phyloP scores from a whole-genome alignment of 129 eudicot species.

The Tagetes erecta region DNA sequence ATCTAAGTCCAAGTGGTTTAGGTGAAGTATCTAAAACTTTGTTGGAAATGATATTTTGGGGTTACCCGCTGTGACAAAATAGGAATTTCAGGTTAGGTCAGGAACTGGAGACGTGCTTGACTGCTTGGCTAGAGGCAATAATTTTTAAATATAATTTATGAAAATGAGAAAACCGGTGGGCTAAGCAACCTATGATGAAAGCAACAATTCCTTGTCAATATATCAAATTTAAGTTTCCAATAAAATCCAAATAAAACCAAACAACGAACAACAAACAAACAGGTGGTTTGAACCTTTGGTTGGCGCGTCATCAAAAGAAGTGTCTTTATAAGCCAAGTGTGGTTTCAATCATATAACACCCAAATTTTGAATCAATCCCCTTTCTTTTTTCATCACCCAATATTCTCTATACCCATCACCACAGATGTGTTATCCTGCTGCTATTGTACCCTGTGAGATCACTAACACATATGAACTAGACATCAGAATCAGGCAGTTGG shows the following conservation, averaged over 20 bases:
- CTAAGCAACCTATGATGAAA: conserved; percentile 3
- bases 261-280: conserved; percentile 17
- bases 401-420: conserved; percentile 13
- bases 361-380: conserved; percentile 27
- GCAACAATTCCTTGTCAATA: neutral
- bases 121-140: no score
- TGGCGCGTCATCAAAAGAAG: conserved; percentile 36
- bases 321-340: conserved; percentile 38
- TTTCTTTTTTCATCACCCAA: neutral
- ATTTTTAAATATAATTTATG: neutral
- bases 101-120: no score
- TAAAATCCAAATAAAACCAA: conserved; percentile 17
- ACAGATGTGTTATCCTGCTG: conserved; percentile 52
- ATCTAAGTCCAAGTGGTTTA: no score
- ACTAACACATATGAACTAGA: neutral
- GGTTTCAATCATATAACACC: neutral
- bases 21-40: no score
- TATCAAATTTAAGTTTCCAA: neutral
- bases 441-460: neutral
- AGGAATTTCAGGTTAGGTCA: no score
- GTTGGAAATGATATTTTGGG: no score
- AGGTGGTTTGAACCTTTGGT: conserved; percentile 33
- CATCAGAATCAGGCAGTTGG: conserved; percentile 20
- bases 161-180: neutral
- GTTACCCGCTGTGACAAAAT: no score